Conservation (phyloP, 305 asterid genomes). For the Fraxinus floribunda region DNA sequence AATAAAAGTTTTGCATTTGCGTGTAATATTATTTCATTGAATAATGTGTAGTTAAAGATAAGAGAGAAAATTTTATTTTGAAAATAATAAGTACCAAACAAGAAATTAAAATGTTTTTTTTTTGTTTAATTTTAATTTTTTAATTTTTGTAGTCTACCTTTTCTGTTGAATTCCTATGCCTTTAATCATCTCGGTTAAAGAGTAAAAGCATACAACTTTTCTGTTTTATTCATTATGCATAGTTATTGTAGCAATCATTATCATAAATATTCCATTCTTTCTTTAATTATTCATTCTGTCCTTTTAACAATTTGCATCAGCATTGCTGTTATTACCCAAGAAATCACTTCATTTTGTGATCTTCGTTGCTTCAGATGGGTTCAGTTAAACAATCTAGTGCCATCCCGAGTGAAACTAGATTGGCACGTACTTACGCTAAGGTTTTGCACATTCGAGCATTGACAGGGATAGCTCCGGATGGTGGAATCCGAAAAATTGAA, state of each 20-base stretch:
- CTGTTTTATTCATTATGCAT: slow-evolving; percentile 29
- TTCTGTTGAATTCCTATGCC: slow-evolving; percentile 15
- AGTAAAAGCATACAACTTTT: slow-evolving; percentile 33
- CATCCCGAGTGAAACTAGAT: slow-evolving; percentile 35
- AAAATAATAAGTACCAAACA: no score
- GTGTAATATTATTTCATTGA: no score
- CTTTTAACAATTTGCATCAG: neutral
- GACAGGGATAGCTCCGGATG: slow-evolving; percentile 32
- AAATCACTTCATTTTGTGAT: neutral
- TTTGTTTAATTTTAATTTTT: neutral
- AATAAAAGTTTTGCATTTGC: no score
- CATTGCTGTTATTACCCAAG: neutral
- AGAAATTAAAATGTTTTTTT: slow-evolving; percentile 6
- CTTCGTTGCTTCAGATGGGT: slow-evolving; percentile 39
- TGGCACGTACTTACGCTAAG: slow-evolving; percentile 52
- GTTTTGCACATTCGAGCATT: slow-evolving; percentile 43
- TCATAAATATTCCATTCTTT: slow-evolving; percentile 27
- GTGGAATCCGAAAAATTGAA: slow-evolving; percentile 17
- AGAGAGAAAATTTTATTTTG: no score
- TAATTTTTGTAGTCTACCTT: slow-evolving; percentile 24
- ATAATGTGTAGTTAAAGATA: no score
- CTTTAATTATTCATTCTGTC: neutral
- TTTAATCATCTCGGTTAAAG: slow-evolving; percentile 29
- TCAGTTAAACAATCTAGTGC: slow-evolving; percentile 36
- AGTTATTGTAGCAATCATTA: slow-evolving; percentile 17